Evolutionary conservation across 805 yeast genomes (phyloP), one percentile per base, ranked within the genome.

Genomic region (Candida easanensis): DNA sequence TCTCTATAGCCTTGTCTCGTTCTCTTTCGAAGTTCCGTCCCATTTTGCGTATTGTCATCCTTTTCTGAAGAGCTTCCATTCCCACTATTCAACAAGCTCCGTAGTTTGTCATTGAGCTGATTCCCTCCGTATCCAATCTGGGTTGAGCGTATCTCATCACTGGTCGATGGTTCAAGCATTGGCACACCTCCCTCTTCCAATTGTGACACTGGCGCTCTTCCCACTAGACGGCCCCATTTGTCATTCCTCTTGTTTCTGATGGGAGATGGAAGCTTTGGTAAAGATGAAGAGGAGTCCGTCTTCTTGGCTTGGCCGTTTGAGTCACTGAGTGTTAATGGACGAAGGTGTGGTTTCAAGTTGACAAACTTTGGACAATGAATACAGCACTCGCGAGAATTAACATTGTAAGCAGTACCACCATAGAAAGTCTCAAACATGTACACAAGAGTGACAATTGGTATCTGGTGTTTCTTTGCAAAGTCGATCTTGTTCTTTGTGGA

Each of bases 371-470:
- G 80, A 15, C 77, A 79, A 58, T 66, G 77, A 2, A 80, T 58
- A 53, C 85, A 79, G 84, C 84, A 79, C 28, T 63, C 58, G 19
- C 66, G 62, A 43, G 77, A 74, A 41, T 68, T 54, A 2, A 79
- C 51, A 36, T 69, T 68, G 8, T 78, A 77, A 13, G 34, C 33
- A 5, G 22, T 23, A 7, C 72, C 71, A 5, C 48, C 44, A 39
- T 71, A 68, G 23, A 76, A 54, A 7, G 70, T 60, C 49, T 77
- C 79, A 77, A 83, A 79, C 4, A 81, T 41, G 49, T 69, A 81
- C 0, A 77, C 73, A 2, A 74, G 46, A 0, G 84, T 73, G 0
- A 78, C 74, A n/a, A 81, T 72, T 0, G 87, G 86, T 11, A 80
- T 71, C 23, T 62, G 56, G 77, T 84, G 76, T 25, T 63, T 63